These are phyloP conservation scores for Cutaneotrichosporon arboriforme DNA, from an alignment of 1,284 basidiomycete genomes.

Conservation along the genomic window DNA sequence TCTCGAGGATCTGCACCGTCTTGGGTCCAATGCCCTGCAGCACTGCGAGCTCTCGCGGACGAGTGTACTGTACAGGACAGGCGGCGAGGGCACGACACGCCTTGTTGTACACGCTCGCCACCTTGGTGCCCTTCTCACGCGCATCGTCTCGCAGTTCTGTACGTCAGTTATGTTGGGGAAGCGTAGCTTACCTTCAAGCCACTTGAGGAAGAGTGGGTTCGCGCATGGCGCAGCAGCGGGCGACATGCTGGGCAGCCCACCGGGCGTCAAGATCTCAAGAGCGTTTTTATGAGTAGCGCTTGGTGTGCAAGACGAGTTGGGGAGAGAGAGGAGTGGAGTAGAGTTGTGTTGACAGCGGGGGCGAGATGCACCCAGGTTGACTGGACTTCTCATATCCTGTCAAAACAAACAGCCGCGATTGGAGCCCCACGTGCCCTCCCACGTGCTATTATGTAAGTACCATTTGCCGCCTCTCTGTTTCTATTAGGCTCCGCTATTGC, in stretches of 20 bases:
- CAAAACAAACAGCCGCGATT: not conserved
- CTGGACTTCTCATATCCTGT: not conserved
- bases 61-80: constrained; percentile 39
- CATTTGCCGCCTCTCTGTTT: not conserved
- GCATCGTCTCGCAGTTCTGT: constrained; percentile 41
- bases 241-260: not conserved
- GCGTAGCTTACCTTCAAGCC: constrained; percentile 37
- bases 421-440: no score
- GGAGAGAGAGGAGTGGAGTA: not conserved
- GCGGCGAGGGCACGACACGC: constrained; percentile 35
- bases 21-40: constrained; percentile 41
- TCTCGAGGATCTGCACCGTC: constrained; percentile 35
- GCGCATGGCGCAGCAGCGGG: constrained; percentile 25
- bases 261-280: not conserved
- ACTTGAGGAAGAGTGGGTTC: constrained; percentile 44
- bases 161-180: not conserved
- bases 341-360: not conserved
- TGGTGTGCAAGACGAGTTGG: not conserved
- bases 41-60: constrained; percentile 36
- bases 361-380: no score
- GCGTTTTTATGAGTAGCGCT: not conserved
- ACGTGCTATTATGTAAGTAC: no score
- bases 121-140: constrained; percentile 33
- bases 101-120: constrained; percentile 36
- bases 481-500: not conserved